Percentiles rank a stretch among this genome's conserved stretches.
Conservation (phyloP, 2,329 filamentous ascomycete species). For the Diaporthe citri region DNA sequence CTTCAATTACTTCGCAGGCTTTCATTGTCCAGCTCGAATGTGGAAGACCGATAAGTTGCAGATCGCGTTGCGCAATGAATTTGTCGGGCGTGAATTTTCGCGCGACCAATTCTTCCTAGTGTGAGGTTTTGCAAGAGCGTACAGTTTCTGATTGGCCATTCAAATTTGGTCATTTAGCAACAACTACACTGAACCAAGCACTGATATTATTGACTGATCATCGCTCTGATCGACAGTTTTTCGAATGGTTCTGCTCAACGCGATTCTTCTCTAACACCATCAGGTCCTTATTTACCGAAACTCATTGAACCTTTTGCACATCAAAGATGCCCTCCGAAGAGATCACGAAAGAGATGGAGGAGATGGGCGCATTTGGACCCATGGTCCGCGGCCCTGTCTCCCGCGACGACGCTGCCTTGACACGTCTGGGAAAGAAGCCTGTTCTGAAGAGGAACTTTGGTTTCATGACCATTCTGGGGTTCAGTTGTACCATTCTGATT, state of each 20-base stretch:
- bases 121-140: neutral
- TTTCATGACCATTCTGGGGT: slow-evolving; percentile 31
- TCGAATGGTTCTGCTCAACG: no score
- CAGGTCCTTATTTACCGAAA: neutral
- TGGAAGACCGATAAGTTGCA: neutral
- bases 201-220: neutral
- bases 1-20: neutral
- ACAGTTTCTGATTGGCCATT: neutral
- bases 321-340: neutral
- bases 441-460: slow-evolving; percentile 29
- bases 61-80: neutral
- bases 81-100: neutral
- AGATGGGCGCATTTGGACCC: neutral
- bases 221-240: neutral
- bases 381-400: neutral
- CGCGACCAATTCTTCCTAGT: neutral
- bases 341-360: neutral
- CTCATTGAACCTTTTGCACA: neutral
- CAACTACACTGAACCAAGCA: neutral
- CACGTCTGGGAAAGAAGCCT: slow-evolving; percentile 33
- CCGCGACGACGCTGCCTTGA: neutral
- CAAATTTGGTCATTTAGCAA: neutral
- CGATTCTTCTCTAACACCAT: neutral
- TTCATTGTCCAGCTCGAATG: no score
- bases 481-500: slow-evolving; percentile 17